Conservation (phyloP, 2,329 filamentous ascomycete species). For the Clonostachys sp. region DNA sequence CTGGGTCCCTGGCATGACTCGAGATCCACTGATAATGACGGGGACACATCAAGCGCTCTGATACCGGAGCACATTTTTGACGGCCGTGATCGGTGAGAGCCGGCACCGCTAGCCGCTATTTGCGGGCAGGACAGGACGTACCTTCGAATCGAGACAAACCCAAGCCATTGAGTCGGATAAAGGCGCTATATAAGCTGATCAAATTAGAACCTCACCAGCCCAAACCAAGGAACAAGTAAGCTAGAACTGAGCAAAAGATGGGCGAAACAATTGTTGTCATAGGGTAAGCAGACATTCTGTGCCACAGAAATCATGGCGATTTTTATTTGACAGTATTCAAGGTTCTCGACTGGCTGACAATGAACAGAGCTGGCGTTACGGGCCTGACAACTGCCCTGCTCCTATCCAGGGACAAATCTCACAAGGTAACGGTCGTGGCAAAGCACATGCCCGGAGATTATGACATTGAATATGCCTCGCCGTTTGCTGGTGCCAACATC, state of each 20-base stretch:
- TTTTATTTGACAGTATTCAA: background rate
- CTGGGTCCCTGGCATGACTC: too few species aligned
- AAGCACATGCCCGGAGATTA: slow-evolving; percentile 87
- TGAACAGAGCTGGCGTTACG: slow-evolving; percentile 25
- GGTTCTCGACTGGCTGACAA: background rate
- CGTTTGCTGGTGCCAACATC: slow-evolving; percentile 76
- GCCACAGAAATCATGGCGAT: background rate
- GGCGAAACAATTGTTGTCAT: slow-evolving; percentile 1
- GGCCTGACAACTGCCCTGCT: slow-evolving; percentile 33
- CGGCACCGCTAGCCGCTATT: too few species aligned
- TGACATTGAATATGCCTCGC: slow-evolving; percentile 77
- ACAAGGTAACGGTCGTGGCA: slow-evolving; percentile 35
- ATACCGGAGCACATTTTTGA: too few species aligned
- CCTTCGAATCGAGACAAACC: too few species aligned
- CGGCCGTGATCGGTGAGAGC: too few species aligned
- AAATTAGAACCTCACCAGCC: too few species aligned
- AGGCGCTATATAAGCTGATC: too few species aligned
- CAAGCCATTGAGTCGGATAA: too few species aligned
- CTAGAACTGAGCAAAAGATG: background rate
- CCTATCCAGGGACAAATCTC: slow-evolving; percentile 22
- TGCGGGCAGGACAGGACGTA: too few species aligned
- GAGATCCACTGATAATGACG: too few species aligned
- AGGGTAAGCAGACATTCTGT: background rate
- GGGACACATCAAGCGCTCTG: too few species aligned
- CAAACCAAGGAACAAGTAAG: too few species aligned